Conservation (phyloP, 1,284 basidiomycete species). For the Ustilago sp. region DNA sequence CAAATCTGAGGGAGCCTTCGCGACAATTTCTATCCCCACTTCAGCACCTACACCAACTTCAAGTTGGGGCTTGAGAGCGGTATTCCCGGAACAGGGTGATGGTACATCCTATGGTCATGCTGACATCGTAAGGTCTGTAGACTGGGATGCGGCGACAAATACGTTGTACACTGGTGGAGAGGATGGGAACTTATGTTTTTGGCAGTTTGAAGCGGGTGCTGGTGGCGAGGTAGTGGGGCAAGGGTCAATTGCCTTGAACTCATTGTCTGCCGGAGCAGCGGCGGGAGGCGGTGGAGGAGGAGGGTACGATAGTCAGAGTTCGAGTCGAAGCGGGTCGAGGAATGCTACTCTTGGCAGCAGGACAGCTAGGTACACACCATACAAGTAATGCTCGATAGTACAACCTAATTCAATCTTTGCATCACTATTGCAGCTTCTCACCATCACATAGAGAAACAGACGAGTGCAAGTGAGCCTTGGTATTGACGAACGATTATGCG, state of each 20-base stretch:
- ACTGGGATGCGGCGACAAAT: slow-evolving; percentile 40
- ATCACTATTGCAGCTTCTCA: not conserved
- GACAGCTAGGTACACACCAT: slow-evolving; percentile 40
- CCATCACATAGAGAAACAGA: not conserved
- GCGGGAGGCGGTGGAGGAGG: not conserved
- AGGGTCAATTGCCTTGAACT: slow-evolving; percentile 16
- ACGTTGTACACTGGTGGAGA: slow-evolving; percentile 58
- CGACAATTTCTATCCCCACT: slow-evolving; percentile 28
- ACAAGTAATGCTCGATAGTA: slow-evolving; percentile 21
- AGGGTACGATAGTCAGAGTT: slow-evolving; percentile 11
- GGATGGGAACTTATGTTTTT: slow-evolving; percentile 58
- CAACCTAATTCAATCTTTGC: not conserved
- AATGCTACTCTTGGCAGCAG: slow-evolving; percentile 22
- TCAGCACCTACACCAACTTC: not conserved
- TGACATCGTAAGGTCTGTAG: slow-evolving; percentile 58
- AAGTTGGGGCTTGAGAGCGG: slow-evolving; percentile 29
- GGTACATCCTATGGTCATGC: slow-evolving; percentile 48
- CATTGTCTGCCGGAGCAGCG: slow-evolving; percentile 8
- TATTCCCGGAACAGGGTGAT: slow-evolving; percentile 49
- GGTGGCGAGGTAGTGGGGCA: not conserved
- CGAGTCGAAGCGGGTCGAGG: slow-evolving; percentile 24
- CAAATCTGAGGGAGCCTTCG: slow-evolving; percentile 40
- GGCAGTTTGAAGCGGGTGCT: slow-evolving; percentile 29
- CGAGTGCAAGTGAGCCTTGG: not conserved
- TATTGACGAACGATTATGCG: slow-evolving; percentile 4